Base-by-base conservation (phyloP, 331 rosid species). In the Acacia concinna region DNA sequence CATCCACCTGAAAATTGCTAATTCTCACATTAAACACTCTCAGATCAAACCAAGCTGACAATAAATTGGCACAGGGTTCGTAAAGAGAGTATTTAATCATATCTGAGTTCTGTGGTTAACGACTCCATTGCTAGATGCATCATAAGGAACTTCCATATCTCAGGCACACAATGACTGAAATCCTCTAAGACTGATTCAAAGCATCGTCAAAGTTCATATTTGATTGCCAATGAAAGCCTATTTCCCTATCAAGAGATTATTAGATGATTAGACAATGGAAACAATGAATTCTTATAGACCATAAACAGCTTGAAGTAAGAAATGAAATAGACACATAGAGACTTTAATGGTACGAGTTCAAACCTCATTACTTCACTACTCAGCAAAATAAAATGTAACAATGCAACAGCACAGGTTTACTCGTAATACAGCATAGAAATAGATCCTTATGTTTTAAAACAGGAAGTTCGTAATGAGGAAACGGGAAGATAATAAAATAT, bases 21-120 rank as follows among this genome's bases (percentile, higher is more conserved):
- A 91, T 34, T 73, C 97, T 89, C 67, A 91, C 91, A 84, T 91
- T 91, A 76, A 93, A 93, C 30, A 96, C 98, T 85, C 94, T 87
- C 79, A 93, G 60, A 86, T 89, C 97, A 82, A 96, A 90, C 96
- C 94, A 96, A 14, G 92, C 71, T 37, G 91, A 86, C 13, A 88
- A 76, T 32, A 90, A 51, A 71, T 77, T 90, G 47, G 40, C 73
- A 77, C 75, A 81, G 49, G 92, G 88, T 70, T 85, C 88, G 79
- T 84, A 89, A 68, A 94, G 86, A 80, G 91, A 87, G 86, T 87
- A 87, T 78, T 91, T 83, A 41, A 83, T 77, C n/a, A n/a, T 28
- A 86, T 89, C 81, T 95, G 94, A 80, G 86, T 90, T 79, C 38
- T 81, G 47, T 13, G 82, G 35, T 86, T 82, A 17, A 63, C 62